Conservation (phyloP, 23 red algal species). For the Gracilariopsis chorda region DNA sequence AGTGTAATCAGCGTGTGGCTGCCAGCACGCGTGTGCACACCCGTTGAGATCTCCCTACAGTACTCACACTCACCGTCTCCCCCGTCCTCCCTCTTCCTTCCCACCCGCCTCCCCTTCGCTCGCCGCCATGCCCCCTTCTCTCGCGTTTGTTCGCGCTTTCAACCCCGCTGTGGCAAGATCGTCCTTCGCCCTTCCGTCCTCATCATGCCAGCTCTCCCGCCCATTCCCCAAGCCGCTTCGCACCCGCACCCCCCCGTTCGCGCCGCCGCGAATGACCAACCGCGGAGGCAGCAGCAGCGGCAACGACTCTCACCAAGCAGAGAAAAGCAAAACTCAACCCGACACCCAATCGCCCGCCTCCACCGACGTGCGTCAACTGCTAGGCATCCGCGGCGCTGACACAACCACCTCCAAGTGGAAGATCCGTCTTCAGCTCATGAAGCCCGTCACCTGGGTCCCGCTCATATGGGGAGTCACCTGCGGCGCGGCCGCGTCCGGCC, state of each 20-base stretch:
- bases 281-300: background rate
- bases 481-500: slow-evolving; percentile 95
- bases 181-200: too few relatives aligned
- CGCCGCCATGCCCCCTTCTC: background rate
- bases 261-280: background rate
- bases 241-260: background rate
- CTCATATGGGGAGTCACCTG: slow-evolving; percentile 97
- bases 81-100: background rate
- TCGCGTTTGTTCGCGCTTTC: too few relatives aligned
- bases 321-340: background rate
- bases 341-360: background rate
- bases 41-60: too few relatives aligned
- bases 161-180: too few relatives aligned
- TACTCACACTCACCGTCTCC: too few relatives aligned
- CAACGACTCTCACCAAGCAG: background rate
- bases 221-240: background rate
- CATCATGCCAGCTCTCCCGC: background rate
- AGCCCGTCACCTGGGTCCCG: slow-evolving; percentile 98
- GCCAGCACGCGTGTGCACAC: too few relatives aligned
- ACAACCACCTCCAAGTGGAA: slow-evolving; percentile 62
- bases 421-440: slow-evolving; percentile 98
- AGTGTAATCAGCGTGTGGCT: too few relatives aligned
- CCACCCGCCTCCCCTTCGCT: background rate
- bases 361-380: slow-evolving; percentile 66
- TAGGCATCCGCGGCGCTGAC: slow-evolving; percentile 85